Evolutionary conservation across 306 rosid genomes (phyloP).

Genomic region (Prunus dulcis): DNA sequence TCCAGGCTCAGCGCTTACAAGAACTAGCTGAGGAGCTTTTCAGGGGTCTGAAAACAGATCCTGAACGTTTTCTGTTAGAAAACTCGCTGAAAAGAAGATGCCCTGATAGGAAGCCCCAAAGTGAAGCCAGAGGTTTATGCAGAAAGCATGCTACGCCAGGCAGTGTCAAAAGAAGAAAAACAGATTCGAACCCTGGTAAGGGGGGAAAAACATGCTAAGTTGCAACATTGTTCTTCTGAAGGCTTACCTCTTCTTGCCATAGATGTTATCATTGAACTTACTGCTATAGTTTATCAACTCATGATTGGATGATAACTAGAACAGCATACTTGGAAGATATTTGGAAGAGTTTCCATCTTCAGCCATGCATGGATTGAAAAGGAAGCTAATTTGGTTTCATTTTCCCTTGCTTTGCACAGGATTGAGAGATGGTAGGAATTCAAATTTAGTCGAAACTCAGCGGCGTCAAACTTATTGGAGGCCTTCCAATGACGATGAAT

Average conservation of each 20-base stretch:
- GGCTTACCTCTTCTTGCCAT: neutral
- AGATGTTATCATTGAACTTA: neutral
- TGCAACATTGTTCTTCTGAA: neutral
- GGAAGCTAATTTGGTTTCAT: neutral
- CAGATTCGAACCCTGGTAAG: conserved; percentile 1
- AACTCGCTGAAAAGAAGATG: conserved; percentile 9
- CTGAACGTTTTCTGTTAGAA: conserved; percentile 12
- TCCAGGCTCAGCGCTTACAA: conserved; percentile 32
- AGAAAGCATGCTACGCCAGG: conserved; percentile 1
- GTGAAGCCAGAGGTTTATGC: conserved; percentile 1
- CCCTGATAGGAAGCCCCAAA: conserved; percentile 1
- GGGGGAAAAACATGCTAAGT: neutral
- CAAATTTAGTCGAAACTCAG: neutral
- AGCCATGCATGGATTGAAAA: neutral
- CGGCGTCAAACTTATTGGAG: conserved; percentile 5
- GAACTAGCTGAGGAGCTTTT: conserved; percentile 25
- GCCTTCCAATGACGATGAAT: conserved; percentile 19
- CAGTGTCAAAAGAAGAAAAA: neutral
- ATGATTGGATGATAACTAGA: neutral
- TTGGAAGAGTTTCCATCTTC: neutral
- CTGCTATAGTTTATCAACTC: neutral
- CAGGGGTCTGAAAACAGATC: conserved; percentile 24
- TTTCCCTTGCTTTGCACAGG: conserved; percentile 20
- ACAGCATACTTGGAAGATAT: neutral
- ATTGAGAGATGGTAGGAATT: conserved; percentile 11